phyloP scores from a whole-genome alignment of 768 basidiomycete species.

The Nidula microcarpa region DNA sequence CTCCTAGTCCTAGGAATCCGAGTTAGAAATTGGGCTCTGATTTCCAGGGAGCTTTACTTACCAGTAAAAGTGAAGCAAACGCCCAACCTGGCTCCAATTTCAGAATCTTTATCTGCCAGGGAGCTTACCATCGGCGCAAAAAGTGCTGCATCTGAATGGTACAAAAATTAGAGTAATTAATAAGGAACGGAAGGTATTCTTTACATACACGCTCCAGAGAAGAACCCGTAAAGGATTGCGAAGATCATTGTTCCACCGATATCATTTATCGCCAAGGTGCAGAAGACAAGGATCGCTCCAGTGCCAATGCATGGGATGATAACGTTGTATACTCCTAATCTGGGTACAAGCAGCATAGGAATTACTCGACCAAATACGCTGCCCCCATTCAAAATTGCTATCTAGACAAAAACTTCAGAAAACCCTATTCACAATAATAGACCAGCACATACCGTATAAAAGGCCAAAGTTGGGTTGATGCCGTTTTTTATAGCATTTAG shows the following conservation, averaged over 20 bases:
- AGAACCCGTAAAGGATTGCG: conserved; percentile 43
- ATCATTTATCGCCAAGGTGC: conserved; percentile 34
- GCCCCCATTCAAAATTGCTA: neutral
- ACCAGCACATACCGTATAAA: conserved; percentile 27
- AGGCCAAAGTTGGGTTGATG: conserved; percentile 26
- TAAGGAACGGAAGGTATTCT: neutral
- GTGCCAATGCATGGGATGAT: conserved; percentile 26
- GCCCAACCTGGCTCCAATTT: neutral
- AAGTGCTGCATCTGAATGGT: conserved; percentile 31
- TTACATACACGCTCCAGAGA: conserved; percentile 40
- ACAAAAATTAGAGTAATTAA: conserved; percentile 8
- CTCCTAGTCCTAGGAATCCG: too few species aligned
- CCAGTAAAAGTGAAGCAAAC: neutral
- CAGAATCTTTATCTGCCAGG: conserved; percentile 23
- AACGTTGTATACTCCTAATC: conserved; percentile 39
- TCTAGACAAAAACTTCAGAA: neutral
- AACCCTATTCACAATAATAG: neutral
- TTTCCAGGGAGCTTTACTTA: too few species aligned
- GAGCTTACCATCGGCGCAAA: conserved; percentile 40
- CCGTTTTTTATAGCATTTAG: conserved; percentile 26
- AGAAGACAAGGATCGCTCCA: conserved; percentile 35
- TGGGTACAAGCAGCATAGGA: conserved; percentile 37
- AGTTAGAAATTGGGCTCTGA: too few species aligned
- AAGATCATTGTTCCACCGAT: conserved; percentile 32
- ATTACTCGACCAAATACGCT: conserved; percentile 27